Conservation (phyloP, 768 basidiomycete species). For the Lactarius psammicola region DNA sequence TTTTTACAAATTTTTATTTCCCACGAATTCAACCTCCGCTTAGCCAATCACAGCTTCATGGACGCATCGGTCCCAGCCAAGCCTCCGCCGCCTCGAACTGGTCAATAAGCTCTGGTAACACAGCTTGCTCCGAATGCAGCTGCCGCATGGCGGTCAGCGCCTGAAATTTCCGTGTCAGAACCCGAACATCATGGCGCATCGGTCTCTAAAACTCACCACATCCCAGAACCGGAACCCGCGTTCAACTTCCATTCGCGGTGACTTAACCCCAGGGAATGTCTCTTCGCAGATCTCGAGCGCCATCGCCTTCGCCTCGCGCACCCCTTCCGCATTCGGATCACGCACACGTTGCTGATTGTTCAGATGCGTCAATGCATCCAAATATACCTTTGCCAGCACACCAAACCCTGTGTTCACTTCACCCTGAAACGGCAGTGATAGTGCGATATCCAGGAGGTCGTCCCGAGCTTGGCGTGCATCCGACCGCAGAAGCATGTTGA, state of each 20-base stretch:
- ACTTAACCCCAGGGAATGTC: slow-evolving; percentile 90
- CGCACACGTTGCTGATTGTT: slow-evolving; percentile 76
- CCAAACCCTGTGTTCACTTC: slow-evolving; percentile 99
- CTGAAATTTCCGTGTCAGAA: slow-evolving; percentile 40
- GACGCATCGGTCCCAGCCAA: slow-evolving; percentile 91
- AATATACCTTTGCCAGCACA: slow-evolving; percentile 93
- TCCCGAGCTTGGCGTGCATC: slow-evolving; percentile 87
- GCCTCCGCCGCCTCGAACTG: slow-evolving; percentile 95
- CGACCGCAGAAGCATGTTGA: slow-evolving; percentile 89
- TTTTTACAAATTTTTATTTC: slow-evolving; percentile 9
- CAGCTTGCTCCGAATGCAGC: slow-evolving; percentile 77
- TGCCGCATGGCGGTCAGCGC: slow-evolving; percentile 87
- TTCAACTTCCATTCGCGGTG: slow-evolving; percentile 85
- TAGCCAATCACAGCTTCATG: slow-evolving; percentile 44
- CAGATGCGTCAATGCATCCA: slow-evolving; percentile 88
- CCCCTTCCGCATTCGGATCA: slow-evolving; percentile 74
- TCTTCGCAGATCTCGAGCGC: slow-evolving; percentile 92
- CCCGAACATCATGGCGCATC: slow-evolving; percentile 16
- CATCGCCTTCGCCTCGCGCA: slow-evolving; percentile 78
- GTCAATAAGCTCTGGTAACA: slow-evolving; percentile 83
- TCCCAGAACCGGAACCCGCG: slow-evolving; percentile 99
- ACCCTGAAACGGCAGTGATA: slow-evolving; percentile 90
- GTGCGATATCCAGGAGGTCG: slow-evolving; percentile 87
- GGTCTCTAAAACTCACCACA: slow-evolving; percentile 59
- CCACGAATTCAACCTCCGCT: slow-evolving; percentile 14